Conservation (phyloP, 352 stramenopile genomes). For the Phytophthora sp. region DNA sequence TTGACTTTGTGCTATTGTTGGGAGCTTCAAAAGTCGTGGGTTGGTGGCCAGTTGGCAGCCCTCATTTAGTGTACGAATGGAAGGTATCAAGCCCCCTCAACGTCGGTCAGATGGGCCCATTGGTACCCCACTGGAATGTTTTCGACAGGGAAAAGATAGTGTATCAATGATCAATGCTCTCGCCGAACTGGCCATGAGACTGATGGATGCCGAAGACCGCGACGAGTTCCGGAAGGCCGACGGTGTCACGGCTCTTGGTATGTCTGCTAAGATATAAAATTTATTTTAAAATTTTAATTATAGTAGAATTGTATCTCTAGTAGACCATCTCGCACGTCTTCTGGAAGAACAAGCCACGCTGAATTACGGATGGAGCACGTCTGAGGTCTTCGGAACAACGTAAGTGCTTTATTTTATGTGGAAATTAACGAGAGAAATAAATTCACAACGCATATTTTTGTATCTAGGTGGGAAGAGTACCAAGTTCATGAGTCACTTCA, state of each 20-base stretch:
- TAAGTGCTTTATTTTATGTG: constrained; percentile 31
- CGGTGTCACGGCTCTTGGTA: constrained; percentile 60
- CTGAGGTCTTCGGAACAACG: constrained; percentile 40
- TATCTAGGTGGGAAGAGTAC: constrained; percentile 46
- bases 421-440: constrained; percentile 24
- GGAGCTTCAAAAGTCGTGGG: no score
- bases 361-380: constrained; percentile 46
- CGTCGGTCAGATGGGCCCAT: constrained; percentile 40
- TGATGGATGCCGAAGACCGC: constrained; percentile 57
- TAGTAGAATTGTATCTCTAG: constrained; percentile 24
- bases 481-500: constrained; percentile 64
- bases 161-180: constrained; percentile 47
- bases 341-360: constrained; percentile 63
- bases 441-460: neutral
- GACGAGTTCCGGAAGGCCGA: constrained; percentile 61
- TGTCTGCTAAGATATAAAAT: no score
- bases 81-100: constrained; percentile 3
- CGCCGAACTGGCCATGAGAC: constrained; percentile 63
- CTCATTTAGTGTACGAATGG: constrained; percentile 7
- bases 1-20: constrained; percentile 22
- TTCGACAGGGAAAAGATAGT: constrained; percentile 42
- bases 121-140: constrained; percentile 47
- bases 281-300: no score
- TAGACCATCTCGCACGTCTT: constrained; percentile 63
- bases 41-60: neutral